Base-by-base conservation (phyloP, 768 basidiomycete species). In the Piloderma croceum region DNA sequence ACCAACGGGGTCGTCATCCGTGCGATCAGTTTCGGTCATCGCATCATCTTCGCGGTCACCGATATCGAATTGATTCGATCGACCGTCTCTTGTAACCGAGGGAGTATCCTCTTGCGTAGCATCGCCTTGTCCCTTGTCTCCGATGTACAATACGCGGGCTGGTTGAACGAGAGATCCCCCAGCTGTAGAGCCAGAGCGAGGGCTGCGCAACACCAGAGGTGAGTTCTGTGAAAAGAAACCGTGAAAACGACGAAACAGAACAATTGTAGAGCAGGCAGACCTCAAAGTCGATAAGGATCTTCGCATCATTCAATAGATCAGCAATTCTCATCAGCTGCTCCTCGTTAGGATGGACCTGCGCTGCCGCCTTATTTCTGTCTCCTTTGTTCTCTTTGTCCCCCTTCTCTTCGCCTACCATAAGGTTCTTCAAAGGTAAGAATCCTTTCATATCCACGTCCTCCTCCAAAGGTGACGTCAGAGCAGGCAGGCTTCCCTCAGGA, bases 261-360 rank as follows among this genome's bases (percentile, higher is more conserved):
- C n/a, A n/a, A n/a, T n/a, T n/a, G n/a, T n/a, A n/a, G n/a, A n/a
- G 22, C 5, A 51, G 27, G 60, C 68, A 42, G 45, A 86, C 87
- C 68, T 80, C 72, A 41, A 74, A 62, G 41, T 71, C 68, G 19
- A 74, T 73, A 18, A 94, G 57, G 5, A 65, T 59, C 46, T 64
- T 70, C 1, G 83, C 84, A 53, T 96, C 90, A 11, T 71, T 63
- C 34, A 92, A 67, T 31, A 96, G 65, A 62, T 96, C 94, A 34
- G 77, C 72, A 43, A 99, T 86, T 48, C 96, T 73, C 90, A 97
- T 93, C 31, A 99, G 64, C 51, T 93, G 88, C 67, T 94, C 91
- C 43, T 88, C 92, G 51, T 99, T 98, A 6, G 96, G 96, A 64
- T 98, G 83, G 1, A 77, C 76, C 22, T 58, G 76, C 24, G 69